A percentile compares a stretch with the other conserved stretches of the same genome.
These are phyloP conservation scores for Niveomyces coronatus DNA, from an alignment of 2,329 filamentous ascomycete genomes.

Conservation along the genomic window DNA sequence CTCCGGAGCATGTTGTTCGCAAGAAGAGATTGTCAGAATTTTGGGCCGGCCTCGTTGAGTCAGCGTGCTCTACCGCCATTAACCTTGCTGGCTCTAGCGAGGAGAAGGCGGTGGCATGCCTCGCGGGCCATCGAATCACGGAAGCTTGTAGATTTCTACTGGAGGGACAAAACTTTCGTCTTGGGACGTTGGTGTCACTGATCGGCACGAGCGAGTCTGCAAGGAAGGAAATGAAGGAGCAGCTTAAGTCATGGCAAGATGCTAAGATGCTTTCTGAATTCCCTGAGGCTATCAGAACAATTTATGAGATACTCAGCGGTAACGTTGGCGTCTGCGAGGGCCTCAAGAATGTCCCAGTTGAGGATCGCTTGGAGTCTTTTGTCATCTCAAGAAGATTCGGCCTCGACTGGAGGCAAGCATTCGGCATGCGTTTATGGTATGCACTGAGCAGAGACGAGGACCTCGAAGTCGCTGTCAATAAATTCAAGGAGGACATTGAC, in stretches of 20 bases:
- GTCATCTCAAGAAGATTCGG: conserved; percentile 74
- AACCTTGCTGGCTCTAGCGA: conserved; percentile 55
- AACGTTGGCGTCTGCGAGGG: conserved; percentile 80
- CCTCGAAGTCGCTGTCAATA: conserved; percentile 53
- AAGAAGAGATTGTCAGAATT: conserved; percentile 58
- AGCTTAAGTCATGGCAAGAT: conserved; percentile 76
- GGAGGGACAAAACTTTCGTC: conserved; percentile 65
- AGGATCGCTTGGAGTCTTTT: conserved; percentile 74
- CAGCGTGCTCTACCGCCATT: conserved; percentile 42
- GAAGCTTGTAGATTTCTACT: conserved; percentile 76
- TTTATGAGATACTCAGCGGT: conserved; percentile 84
- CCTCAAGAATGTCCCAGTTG: conserved; percentile 58
- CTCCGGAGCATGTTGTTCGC: conserved; percentile 30
- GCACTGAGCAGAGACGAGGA: conserved; percentile 61
- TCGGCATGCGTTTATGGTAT: conserved; percentile 88
- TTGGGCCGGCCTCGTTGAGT: conserved; percentile 56
- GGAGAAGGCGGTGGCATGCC: conserved; percentile 71
- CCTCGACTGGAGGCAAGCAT: conserved; percentile 87
- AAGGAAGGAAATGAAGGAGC: conserved; percentile 64
- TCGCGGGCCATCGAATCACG: conserved; percentile 68
- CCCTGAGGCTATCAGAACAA: conserved; percentile 66
- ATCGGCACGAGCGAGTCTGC: conserved; percentile 63
- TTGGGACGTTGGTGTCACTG: conserved; percentile 76
- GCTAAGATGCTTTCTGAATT: conserved; percentile 83
- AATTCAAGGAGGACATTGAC: conserved; percentile 63